These are phyloP conservation scores for Crithidia fasciculata DNA, from an alignment of 208 protist genomes.

Conservation along the genomic window DNA sequence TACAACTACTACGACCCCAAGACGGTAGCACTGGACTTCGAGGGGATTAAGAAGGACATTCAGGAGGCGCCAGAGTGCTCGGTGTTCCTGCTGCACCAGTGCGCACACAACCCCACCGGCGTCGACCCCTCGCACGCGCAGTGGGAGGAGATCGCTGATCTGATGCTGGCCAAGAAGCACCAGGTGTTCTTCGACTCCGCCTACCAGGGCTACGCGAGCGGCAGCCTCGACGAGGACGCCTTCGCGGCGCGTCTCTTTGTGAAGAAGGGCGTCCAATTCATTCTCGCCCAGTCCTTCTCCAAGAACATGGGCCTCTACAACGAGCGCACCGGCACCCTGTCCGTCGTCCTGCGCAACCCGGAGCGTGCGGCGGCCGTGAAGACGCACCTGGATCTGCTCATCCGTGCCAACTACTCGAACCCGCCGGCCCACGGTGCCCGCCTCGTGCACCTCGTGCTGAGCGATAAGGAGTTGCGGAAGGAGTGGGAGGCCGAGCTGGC, in stretches of 20 bases:
- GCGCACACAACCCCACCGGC: conserved; percentile 99
- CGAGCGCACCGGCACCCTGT: conserved; percentile 93
- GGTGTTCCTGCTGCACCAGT: conserved; percentile 97
- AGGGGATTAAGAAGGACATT: conserved; percentile 85
- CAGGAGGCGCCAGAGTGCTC: conserved; percentile 75
- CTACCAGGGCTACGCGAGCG: conserved; percentile 97
- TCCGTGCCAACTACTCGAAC: conserved; percentile 95
- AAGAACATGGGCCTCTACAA: conserved; percentile 99
- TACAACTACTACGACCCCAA: conserved; percentile 88
- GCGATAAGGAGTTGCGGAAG: conserved; percentile 67
- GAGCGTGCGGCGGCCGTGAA: conserved; percentile 67
- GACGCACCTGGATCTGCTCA: conserved; percentile 79
- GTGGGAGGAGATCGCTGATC: conserved; percentile 94
- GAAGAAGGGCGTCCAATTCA: conserved; percentile 79
- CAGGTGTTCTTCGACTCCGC: conserved; percentile 97
- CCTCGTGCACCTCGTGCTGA: conserved; percentile 93
- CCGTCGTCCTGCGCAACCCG: conserved; percentile 60
- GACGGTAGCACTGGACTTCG: conserved; percentile 81
- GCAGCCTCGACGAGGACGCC: conserved; percentile 95
- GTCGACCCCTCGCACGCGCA: conserved; percentile 96
- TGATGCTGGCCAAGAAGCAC: conserved; percentile 80
- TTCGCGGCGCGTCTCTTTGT: conserved; percentile 83
- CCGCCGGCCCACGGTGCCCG: conserved; percentile 96
- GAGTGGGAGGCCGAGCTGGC: conserved; percentile 94
- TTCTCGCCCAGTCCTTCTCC: conserved; percentile 95